These are phyloP conservation scores for Allium cepa DNA, from an alignment of 106 monocot species.

Conservation along the genomic window DNA sequence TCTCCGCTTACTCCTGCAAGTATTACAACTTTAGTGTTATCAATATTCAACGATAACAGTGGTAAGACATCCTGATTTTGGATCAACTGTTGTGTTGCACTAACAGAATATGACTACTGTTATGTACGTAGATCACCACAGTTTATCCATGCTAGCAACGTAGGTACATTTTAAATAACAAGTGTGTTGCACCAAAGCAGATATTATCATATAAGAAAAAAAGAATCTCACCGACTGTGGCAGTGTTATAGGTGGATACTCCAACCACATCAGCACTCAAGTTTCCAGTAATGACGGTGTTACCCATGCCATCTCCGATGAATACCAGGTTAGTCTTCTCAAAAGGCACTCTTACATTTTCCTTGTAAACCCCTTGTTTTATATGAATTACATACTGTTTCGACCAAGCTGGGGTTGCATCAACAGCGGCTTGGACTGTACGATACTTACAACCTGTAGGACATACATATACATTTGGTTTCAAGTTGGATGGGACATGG, in stretches of 20 bases:
- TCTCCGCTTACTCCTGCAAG: slow-evolving; percentile 50
- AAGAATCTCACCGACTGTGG: slow-evolving; percentile 51
- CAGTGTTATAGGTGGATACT: slow-evolving; percentile 61
- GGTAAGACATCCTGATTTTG: too few relatives aligned
- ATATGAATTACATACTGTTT: slow-evolving; percentile 49
- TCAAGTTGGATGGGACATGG: slow-evolving; percentile 4
- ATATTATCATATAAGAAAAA: too few relatives aligned
- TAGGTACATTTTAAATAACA: too few relatives aligned
- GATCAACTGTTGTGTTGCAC: too few relatives aligned
- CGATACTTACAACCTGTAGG: slow-evolving; percentile 27
- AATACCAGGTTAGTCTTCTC: slow-evolving; percentile 68
- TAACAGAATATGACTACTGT: too few relatives aligned
- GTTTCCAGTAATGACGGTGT: slow-evolving; percentile 59
- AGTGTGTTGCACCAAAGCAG: too few relatives aligned
- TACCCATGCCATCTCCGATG: slow-evolving; percentile 73
- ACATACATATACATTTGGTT: slow-evolving; percentile 36
- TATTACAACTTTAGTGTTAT: too few relatives aligned
- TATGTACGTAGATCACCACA: too few relatives aligned
- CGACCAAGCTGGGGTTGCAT: slow-evolving; percentile 41
- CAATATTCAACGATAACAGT: too few relatives aligned
- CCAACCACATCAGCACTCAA: slow-evolving; percentile 39
- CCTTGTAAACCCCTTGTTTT: slow-evolving; percentile 57
- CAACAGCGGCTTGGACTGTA: slow-evolving; percentile 68
- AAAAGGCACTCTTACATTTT: slow-evolving; percentile 56
- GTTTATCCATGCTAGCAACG: too few relatives aligned